These are phyloP conservation scores for Moesziomyces globuligerus DNA, from an alignment of 1,284 basidiomycete genomes.

Conservation along the genomic window DNA sequence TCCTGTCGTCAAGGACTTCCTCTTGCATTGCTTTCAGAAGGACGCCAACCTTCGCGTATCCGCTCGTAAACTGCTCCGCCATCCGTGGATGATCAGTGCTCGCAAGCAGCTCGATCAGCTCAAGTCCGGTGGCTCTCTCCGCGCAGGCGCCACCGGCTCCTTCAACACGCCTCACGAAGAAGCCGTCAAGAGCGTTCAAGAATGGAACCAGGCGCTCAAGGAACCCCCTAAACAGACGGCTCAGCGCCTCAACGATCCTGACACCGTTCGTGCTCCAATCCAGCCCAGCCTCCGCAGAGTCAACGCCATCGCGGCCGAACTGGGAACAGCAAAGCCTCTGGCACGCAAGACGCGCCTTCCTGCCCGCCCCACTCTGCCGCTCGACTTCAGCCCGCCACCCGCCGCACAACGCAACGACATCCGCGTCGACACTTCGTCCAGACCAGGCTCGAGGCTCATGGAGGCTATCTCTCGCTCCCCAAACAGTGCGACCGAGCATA, in stretches of 20 bases:
- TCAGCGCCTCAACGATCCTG: conserved; percentile 25
- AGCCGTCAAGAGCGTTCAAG: conserved; percentile 91
- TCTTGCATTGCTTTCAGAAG: conserved; percentile 98
- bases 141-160: conserved; percentile 21
- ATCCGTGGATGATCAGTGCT: conserved; percentile 94
- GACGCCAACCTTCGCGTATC: conserved; percentile 92
- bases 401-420: conserved; percentile 9
- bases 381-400: conserved; percentile 42
- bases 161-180: conserved; percentile 76
- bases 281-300: conserved; percentile 44
- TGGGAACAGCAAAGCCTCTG: conserved; percentile 42
- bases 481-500: background rate
- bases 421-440: background rate
- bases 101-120: conserved; percentile 76
- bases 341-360: conserved; percentile 18
- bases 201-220: conserved; percentile 96
- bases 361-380: conserved; percentile 36
- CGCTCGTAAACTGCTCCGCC: conserved; percentile 88
- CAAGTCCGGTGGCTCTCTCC: conserved; percentile 70
- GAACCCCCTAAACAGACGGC: conserved; percentile 72
- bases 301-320: conserved; percentile 36
- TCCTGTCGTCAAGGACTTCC: conserved; percentile 88
- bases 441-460: conserved; percentile 13
- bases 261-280: conserved; percentile 35
- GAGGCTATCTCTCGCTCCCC: background rate